Evolutionary conservation across 192 early-diverging fungal genomes (phyloP).

Genomic region (Backusella tarrabulga): DNA sequence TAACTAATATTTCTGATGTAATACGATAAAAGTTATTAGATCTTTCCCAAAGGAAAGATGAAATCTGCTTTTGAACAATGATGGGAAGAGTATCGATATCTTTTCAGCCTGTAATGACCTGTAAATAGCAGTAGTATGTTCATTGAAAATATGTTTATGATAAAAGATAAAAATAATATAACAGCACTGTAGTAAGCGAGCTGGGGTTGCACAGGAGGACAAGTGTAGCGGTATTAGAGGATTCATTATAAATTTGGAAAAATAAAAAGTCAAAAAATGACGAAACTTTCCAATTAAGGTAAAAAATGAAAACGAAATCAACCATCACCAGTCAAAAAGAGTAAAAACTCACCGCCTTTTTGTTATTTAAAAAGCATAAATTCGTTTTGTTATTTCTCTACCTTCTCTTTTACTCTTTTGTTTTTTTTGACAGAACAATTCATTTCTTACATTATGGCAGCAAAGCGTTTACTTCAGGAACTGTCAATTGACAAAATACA

Average conservation of each 20-base stretch:
- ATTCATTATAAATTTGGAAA: background rate
- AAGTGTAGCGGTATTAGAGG: background rate
- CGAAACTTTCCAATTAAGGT: background rate
- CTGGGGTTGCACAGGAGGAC: background rate
- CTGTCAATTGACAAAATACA: background rate
- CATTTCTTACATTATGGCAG: background rate
- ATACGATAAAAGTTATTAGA: too few species aligned
- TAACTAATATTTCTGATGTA: too few species aligned
- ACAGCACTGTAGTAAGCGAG: too few species aligned
- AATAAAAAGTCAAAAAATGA: background rate
- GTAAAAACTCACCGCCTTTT: background rate
- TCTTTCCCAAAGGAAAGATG: too few species aligned
- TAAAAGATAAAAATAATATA: too few species aligned
- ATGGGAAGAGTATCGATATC: too few species aligned
- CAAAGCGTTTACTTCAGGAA: background rate
- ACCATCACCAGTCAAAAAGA: background rate
- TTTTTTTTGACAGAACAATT: background rate
- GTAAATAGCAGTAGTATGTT: too few species aligned
- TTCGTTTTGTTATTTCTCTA: background rate
- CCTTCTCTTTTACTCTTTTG: background rate
- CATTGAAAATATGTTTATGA: too few species aligned
- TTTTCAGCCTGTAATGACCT: too few species aligned
- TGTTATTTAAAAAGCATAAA: background rate
- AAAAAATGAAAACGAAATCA: background rate
- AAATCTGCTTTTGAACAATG: too few species aligned